Conservation (phyloP, 2,329 filamentous ascomycete genomes). For the Incumbomyces delicatus region DNA sequence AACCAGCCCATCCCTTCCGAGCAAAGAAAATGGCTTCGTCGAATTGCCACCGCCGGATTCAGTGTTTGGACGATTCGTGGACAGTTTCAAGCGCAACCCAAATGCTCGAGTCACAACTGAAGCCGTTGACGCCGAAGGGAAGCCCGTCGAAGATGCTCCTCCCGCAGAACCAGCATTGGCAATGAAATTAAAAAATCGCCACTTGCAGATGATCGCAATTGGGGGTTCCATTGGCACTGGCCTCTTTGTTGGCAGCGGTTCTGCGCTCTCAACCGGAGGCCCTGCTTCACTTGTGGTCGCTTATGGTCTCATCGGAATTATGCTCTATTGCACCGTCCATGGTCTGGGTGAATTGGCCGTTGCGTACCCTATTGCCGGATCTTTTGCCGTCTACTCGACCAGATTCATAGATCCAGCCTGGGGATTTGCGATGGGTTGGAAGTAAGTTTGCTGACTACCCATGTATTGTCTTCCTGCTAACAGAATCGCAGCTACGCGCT, state of each 20-base stretch:
- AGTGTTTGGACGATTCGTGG: constrained; percentile 24
- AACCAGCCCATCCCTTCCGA: neutral
- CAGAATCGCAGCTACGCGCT: constrained; percentile 58
- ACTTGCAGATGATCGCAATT: constrained; percentile 96
- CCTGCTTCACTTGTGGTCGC: constrained; percentile 68
- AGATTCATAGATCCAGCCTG: constrained; percentile 90
- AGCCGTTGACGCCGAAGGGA: constrained; percentile 42
- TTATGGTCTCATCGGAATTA: constrained; percentile 66
- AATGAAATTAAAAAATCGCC: constrained; percentile 68
- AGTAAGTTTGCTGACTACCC: constrained; percentile 42
- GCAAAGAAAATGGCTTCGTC: constrained; percentile 10
- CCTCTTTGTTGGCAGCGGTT: constrained; percentile 74
- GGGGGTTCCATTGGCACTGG: constrained; percentile 68
- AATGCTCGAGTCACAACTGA: constrained; percentile 28
- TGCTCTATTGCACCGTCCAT: constrained; percentile 87
- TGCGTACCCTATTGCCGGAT: constrained; percentile 81
- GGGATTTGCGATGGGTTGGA: constrained; percentile 95
- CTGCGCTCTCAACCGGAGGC: constrained; percentile 59
- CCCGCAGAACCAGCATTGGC: constrained; percentile 63
- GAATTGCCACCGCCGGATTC: constrained; percentile 13
- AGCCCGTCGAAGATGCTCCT: constrained; percentile 53
- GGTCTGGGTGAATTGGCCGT: constrained; percentile 86
- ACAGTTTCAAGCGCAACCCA: constrained; percentile 38
- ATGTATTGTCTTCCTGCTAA: neutral
- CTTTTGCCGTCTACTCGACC: constrained; percentile 83